These are phyloP conservation scores for Stentor coeruleus DNA, from an alignment of 73 alveolate genomes.

Conservation along the genomic window DNA sequence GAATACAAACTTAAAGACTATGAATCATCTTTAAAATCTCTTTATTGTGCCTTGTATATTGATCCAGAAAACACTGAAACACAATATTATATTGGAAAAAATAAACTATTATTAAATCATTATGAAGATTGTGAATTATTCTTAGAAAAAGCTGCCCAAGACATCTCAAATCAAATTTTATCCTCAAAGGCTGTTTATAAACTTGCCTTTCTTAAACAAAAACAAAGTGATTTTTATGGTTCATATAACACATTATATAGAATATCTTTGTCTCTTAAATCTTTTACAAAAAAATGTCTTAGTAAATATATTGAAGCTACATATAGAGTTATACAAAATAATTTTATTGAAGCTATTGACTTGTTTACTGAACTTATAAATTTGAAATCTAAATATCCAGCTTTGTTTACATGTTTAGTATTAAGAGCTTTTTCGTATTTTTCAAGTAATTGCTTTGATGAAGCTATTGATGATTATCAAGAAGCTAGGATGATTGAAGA, in stretches of 20 bases:
- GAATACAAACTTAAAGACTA: background rate
- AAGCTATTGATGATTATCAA: conserved; percentile 26
- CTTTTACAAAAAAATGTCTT: background rate
- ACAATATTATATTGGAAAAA: no score
- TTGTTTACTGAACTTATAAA: conserved; percentile 15
- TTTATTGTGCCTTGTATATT: background rate
- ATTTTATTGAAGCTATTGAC: conserved; percentile 26
- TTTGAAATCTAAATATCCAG: background rate
- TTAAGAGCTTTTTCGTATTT: conserved; percentile 26
- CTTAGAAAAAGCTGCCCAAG: background rate
- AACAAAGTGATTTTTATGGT: background rate
- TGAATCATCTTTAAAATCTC: no score
- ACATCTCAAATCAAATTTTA: background rate
- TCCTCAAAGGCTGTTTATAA: background rate
- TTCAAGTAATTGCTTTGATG: conserved; percentile 9
- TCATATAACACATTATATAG: conserved; percentile 2
- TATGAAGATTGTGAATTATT: background rate
- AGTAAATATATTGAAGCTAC: conserved; percentile 2
- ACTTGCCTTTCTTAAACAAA: background rate
- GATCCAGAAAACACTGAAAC: background rate
- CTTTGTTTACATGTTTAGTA: background rate
- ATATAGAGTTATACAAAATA: conserved; percentile 26
- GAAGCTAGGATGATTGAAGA: background rate
- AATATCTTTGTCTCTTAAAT: background rate
- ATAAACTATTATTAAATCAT: no score